Conservation (phyloP, 768 basidiomycete species). For the Hericium alpestre region DNA sequence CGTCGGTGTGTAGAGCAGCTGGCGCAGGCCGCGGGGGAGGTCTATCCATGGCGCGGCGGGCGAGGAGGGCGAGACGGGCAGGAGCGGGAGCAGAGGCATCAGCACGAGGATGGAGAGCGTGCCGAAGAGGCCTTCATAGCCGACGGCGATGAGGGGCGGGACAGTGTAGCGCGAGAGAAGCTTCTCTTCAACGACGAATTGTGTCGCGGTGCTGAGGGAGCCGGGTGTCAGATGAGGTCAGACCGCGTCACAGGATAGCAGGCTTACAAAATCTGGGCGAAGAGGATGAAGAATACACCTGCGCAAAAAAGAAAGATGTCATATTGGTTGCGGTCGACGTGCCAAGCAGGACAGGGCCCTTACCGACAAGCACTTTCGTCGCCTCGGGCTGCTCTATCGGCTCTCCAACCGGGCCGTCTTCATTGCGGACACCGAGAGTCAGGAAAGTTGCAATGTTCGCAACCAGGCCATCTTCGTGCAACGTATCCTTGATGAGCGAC, state of each 20-base stretch:
- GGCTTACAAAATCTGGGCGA: slow-evolving; percentile 88
- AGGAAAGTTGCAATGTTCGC: slow-evolving; percentile 20
- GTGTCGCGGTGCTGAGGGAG: slow-evolving; percentile 63
- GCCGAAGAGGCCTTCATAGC: slow-evolving; percentile 91
- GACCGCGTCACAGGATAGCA: slow-evolving; percentile 9
- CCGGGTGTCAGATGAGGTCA: neutral
- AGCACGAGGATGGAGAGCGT: slow-evolving; percentile 64
- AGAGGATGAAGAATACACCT: slow-evolving; percentile 87
- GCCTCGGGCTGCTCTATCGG: slow-evolving; percentile 48
- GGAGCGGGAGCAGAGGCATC: slow-evolving; percentile 71
- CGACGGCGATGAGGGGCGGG: slow-evolving; percentile 85
- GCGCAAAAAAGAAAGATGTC: slow-evolving; percentile 11
- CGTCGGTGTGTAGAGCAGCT: slow-evolving; percentile 80
- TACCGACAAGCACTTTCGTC: slow-evolving; percentile 67
- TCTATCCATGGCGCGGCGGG: slow-evolving; percentile 67
- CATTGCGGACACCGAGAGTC: slow-evolving; percentile 11
- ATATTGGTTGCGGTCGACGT: slow-evolving; percentile 10
- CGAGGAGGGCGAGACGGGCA: slow-evolving; percentile 49
- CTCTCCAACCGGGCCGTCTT: slow-evolving; percentile 27
- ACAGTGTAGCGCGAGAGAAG: slow-evolving; percentile 84
- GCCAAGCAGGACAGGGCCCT: slow-evolving; percentile 18
- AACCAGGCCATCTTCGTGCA: slow-evolving; percentile 33
- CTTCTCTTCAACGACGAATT: slow-evolving; percentile 95
- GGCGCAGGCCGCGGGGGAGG: slow-evolving; percentile 78
- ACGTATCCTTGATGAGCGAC: slow-evolving; percentile 70